phyloP scores from a whole-genome alignment of 345 rosid species.

The Luvunga scandens region DNA sequence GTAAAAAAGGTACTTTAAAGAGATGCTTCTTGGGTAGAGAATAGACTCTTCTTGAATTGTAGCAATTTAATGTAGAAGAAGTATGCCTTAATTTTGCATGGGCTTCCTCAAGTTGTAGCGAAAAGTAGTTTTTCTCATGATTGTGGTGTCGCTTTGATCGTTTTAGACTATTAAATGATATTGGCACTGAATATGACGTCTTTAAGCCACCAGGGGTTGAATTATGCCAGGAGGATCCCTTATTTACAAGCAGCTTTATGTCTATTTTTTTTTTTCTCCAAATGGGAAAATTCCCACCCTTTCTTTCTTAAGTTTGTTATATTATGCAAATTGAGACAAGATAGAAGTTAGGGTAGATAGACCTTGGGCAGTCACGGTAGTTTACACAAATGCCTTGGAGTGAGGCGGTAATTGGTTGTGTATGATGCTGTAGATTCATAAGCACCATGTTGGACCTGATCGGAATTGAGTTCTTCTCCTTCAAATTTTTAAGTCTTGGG shows the following conservation, averaged over 20 bases:
- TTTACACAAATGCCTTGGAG: background rate
- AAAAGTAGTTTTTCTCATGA: background rate
- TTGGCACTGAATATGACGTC: background rate
- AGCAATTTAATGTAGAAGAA: background rate
- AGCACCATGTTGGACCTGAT: background rate
- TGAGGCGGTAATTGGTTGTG: background rate
- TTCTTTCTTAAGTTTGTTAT: background rate
- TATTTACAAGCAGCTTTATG: background rate
- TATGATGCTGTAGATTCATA: background rate
- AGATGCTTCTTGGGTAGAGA: background rate
- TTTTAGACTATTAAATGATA: background rate
- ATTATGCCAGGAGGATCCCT: background rate
- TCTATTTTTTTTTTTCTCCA: background rate
- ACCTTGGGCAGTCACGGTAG: background rate
- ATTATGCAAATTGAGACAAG: background rate
- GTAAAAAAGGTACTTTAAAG: background rate
- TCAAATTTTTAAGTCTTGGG: background rate
- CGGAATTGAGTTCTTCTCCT: background rate
- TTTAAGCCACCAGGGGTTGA: background rate
- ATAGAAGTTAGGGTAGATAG: background rate
- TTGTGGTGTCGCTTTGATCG: background rate
- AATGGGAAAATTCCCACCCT: background rate
- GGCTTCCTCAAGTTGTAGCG: background rate
- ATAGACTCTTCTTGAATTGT: background rate
- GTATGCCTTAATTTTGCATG: background rate